These are phyloP conservation scores for Coffea eugenioides DNA, from an alignment of 257 asterid species.

Conservation along the genomic window DNA sequence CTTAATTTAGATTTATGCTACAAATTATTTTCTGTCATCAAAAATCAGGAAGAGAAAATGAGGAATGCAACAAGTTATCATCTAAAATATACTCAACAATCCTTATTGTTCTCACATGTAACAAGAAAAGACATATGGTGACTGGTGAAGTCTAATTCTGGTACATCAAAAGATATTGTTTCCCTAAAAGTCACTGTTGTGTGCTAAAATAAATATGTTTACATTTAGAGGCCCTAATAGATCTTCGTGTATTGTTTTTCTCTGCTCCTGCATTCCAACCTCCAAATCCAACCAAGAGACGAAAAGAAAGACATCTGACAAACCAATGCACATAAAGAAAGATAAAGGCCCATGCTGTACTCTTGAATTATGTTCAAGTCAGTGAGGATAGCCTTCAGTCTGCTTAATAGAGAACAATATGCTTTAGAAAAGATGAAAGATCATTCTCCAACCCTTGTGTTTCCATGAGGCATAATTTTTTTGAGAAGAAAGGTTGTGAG, in stretches of 20 bases:
- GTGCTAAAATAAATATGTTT: not conserved
- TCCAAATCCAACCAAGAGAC: not conserved
- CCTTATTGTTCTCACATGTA: not conserved
- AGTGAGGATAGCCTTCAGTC: not conserved
- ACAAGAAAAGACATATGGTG: not conserved
- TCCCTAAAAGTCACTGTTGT: not conserved
- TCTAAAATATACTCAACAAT: not conserved
- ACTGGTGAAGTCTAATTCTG: conserved; percentile 1
- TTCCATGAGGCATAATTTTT: not conserved
- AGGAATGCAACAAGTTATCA: not conserved
- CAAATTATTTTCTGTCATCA: not conserved
- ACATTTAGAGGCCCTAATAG: not conserved
- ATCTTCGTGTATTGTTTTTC: not conserved
- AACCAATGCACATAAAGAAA: not conserved
- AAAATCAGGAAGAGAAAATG: not conserved
- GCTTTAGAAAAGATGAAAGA: not conserved
- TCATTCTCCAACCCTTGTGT: not conserved
- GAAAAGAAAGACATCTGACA: no score
- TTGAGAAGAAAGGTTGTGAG: not conserved
- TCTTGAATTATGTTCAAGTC: not conserved
- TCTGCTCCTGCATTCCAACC: not conserved
- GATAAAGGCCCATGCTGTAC: no score
- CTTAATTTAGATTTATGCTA: not conserved
- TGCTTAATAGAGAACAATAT: not conserved
- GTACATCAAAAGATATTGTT: not conserved